Evolutionary conservation across 2,329 filamentous ascomycete species (phyloP).

Genomic region (Pseudodiploospora longispora): DNA sequence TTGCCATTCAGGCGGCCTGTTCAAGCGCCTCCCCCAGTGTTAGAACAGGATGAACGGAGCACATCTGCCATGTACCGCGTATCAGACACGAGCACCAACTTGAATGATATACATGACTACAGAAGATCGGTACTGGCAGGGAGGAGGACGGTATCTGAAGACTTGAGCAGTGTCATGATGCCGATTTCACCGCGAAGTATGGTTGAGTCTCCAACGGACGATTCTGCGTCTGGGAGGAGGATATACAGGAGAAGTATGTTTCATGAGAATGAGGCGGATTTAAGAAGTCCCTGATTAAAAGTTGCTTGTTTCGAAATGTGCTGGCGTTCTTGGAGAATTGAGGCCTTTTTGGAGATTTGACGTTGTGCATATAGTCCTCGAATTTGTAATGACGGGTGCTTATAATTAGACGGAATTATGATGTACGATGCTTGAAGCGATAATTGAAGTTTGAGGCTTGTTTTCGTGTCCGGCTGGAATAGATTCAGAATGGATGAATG

Average conservation of each 20-base stretch:
- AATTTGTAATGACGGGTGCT: too few relatives aligned
- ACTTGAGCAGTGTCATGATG: slow-evolving; percentile 2
- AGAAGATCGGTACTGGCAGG: not conserved
- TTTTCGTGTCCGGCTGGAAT: too few relatives aligned
- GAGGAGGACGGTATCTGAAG: not conserved
- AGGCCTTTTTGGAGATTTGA: too few relatives aligned
- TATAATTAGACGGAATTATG: too few relatives aligned
- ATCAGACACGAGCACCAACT: too few relatives aligned
- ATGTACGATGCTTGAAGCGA: too few relatives aligned
- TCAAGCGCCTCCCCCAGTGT: slow-evolving; percentile 1
- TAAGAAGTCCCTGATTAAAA: slow-evolving; percentile 12
- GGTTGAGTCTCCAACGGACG: slow-evolving; percentile 16
- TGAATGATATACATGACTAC: not conserved
- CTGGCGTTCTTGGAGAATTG: too few relatives aligned
- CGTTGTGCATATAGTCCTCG: too few relatives aligned
- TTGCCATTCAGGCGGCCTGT: not conserved
- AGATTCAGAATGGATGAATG: too few relatives aligned
- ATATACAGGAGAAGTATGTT: slow-evolving; percentile 32
- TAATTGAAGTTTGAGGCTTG: too few relatives aligned
- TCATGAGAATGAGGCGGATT: slow-evolving; percentile 33
- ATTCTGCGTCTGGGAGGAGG: slow-evolving; percentile 20
- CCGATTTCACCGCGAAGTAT: slow-evolving; percentile 21
- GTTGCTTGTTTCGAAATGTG: not conserved
- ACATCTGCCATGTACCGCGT: too few relatives aligned
- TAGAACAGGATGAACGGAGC: not conserved